Percentiles rank a stretch among this genome's conserved stretches.
These are phyloP conservation scores for Alternaria arborescens DNA, from an alignment of 2,329 filamentous ascomycete genomes.

Conservation along the genomic window DNA sequence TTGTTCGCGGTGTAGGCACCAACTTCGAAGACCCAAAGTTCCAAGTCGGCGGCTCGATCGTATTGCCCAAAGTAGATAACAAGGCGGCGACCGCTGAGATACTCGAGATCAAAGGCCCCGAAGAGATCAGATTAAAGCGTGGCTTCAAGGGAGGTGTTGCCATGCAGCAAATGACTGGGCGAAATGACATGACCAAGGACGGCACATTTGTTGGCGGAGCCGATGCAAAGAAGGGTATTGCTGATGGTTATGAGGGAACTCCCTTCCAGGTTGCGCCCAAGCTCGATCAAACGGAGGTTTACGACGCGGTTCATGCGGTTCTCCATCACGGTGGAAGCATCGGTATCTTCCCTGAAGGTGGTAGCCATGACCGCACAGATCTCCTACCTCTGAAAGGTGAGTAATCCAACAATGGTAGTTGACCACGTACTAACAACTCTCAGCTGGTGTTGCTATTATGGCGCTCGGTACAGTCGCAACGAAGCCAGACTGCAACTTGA, in stretches of 20 bases:
- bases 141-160: slow-evolving; percentile 81
- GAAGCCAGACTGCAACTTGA: slow-evolving; percentile 85
- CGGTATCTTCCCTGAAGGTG: slow-evolving; percentile 96
- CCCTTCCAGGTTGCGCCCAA: slow-evolving; percentile 90
- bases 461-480: slow-evolving; percentile 88
- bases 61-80: slow-evolving; percentile 84
- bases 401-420: background rate
- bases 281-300: slow-evolving; percentile 92
- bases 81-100: slow-evolving; percentile 85
- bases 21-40: slow-evolving; percentile 72
- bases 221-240: slow-evolving; percentile 61
- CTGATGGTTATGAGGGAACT: slow-evolving; percentile 73
- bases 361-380: slow-evolving; percentile 93
- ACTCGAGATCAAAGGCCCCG: slow-evolving; percentile 77
- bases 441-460: slow-evolving; percentile 96
- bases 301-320: slow-evolving; percentile 88
- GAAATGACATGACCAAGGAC: slow-evolving; percentile 73
- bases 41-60: slow-evolving; percentile 76
- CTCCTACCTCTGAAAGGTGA: slow-evolving; percentile 80
- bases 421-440: slow-evolving; percentile 24
- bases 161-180: slow-evolving; percentile 81
- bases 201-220: slow-evolving; percentile 67
- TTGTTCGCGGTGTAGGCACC: slow-evolving; percentile 81
- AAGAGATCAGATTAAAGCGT: slow-evolving; percentile 86
- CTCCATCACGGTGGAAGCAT: slow-evolving; percentile 86